Percentiles rank a stretch among this genome's conserved stretches.
Conservation (phyloP, 345 rosid genomes). For the Lumnitzera littorea region DNA sequence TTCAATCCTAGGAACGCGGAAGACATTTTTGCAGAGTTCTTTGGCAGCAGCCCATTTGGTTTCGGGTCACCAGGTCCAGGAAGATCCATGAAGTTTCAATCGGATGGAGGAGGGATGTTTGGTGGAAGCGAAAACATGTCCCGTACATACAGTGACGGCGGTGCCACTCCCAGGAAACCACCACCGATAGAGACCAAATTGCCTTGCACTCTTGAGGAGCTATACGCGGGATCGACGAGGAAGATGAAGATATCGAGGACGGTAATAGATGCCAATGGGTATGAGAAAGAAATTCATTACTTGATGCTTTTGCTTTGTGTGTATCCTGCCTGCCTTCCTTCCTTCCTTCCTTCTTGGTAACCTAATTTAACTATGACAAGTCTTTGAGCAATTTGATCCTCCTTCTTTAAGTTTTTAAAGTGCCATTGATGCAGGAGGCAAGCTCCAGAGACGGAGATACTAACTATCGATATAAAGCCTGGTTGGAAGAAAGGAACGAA, state of each 20-base stretch:
- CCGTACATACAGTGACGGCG: conserved; percentile 54
- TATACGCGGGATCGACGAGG: conserved; percentile 82
- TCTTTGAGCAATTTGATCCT: too few species aligned
- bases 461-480: conserved; percentile 84
- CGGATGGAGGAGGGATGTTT: conserved; percentile 62
- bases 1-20: conserved; percentile 95
- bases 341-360: too few species aligned
- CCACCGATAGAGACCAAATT: conserved; percentile 87
- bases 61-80: conserved; percentile 70
- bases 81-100: conserved; percentile 63
- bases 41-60: conserved; percentile 82
- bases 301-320: too few species aligned
- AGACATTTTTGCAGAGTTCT: conserved; percentile 92
- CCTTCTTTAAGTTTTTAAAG: too few species aligned
- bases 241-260: conserved; percentile 98
- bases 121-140: conserved; percentile 48
- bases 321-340: too few species aligned
- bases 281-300: conserved; percentile 5
- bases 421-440: conserved; percentile 39
- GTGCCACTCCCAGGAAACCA: conserved; percentile 48
- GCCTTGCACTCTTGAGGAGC: conserved; percentile 89
- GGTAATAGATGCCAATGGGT: conserved; percentile 66
- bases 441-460: conserved; percentile 70
- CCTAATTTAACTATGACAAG: too few species aligned
- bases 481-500: conserved; percentile 99